Evolutionary conservation across 2,329 filamentous ascomycete genomes (phyloP), one percentile per base, ranked within the genome.

Genomic region (Penicillium sclerotiorum): DNA sequence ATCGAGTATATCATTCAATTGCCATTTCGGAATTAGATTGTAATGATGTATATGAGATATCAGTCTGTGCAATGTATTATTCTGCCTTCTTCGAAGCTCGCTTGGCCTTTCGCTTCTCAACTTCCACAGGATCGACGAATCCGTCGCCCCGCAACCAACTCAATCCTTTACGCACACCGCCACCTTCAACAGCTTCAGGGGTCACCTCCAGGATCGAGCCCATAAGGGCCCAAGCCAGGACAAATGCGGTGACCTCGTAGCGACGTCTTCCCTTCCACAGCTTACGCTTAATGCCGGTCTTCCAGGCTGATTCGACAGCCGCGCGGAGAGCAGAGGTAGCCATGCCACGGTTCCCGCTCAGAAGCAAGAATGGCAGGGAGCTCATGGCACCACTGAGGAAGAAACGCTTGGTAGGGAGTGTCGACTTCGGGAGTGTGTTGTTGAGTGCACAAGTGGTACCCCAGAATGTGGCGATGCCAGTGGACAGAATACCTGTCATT

Each of bases 361-460:
- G 73, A 69, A 89, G 89, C 0, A 89, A 89, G 85, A 92, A 96
- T 15, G 72, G 72, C 21, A 94, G 71, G 0, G 94, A 94, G 1
- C 88, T 90, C 1, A 95, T 64, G 68, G 93, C 89, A 7, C 94
- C 93, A 45, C 90, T 89, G 0, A 96, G 77, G 79, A 95, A 96
- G 79, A 94, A 95, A 18, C 94, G 84, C 67, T 94, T 88, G 0
- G 87, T 92, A 0, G 92, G 83, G 1, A 96, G 78, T 8, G 91
- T 77, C 5, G 80, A 80, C 2, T 87, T 81, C 0, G 93, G 91
- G 1, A 97, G 79, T 63, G 87, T 80, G 38, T 81, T 77, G 71
- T 95, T 90, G 77, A 96, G 91, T 63, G 96, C 80, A 75, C 93
- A 99, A 60, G 96, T 86, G 49, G 85, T 87, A 1, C 86, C 91